Conservation (phyloP, 371 early-diverging fungal genomes). For the Mucor plumbeus region DNA sequence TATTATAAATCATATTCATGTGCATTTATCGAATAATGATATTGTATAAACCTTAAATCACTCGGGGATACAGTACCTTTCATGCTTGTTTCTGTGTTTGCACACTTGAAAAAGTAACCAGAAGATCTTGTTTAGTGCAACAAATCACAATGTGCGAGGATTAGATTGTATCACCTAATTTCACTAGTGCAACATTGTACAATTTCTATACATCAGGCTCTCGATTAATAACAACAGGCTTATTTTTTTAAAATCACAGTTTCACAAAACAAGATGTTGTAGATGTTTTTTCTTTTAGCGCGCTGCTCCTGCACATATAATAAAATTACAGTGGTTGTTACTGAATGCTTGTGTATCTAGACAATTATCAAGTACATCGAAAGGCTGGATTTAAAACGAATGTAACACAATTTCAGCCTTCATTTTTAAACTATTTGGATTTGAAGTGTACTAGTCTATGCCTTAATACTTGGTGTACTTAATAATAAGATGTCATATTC, state of each 20-base stretch:
- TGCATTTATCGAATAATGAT: background rate
- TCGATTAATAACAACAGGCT: too few relatives aligned
- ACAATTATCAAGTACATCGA: background rate
- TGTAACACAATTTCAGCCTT: background rate
- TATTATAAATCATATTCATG: constrained; percentile 3
- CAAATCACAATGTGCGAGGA: background rate
- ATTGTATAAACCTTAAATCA: background rate
- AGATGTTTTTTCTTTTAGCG: too few relatives aligned
- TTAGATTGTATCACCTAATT: background rate
- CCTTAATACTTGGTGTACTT: too few relatives aligned
- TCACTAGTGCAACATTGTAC: constrained; percentile 3
- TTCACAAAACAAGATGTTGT: background rate
- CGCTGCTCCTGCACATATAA: too few relatives aligned
- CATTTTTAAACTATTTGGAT: background rate
- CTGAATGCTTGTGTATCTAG: background rate
- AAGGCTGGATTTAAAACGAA: background rate
- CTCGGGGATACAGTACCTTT: background rate
- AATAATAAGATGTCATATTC: too few relatives aligned
- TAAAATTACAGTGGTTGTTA: too few relatives aligned
- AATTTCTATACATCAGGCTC: background rate
- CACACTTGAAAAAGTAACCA: background rate
- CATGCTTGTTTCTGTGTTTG: background rate
- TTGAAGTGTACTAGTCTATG: too few relatives aligned
- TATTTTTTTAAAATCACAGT: constrained; percentile 4
- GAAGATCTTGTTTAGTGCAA: constrained; percentile 4